Conservation (phyloP, 208 protist species). For the Dictyostelium gargantuum region DNA sequence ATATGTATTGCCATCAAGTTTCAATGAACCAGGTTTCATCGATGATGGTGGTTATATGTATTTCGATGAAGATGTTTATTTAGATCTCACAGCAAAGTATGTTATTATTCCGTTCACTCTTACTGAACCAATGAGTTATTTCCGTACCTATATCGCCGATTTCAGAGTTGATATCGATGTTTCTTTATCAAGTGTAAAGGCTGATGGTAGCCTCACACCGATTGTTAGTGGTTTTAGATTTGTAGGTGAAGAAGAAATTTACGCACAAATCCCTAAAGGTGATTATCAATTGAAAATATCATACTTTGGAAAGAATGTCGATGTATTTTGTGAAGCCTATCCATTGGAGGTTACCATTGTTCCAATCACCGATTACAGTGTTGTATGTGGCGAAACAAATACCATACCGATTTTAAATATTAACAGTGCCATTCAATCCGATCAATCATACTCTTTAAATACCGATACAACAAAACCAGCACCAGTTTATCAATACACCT, state of each 20-base stretch:
- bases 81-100: neutral
- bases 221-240: conserved; percentile 6
- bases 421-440: no score
- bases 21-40: neutral
- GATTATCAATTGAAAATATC: neutral
- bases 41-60: conserved; percentile 52
- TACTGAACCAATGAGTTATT: neutral
- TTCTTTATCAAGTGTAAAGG: neutral
- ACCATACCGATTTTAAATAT: neutral
- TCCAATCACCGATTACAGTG: neutral
- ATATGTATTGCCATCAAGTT: neutral
- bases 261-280: neutral
- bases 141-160: conserved; percentile 18
- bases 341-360: conserved; percentile 8
- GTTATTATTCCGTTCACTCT: neutral
- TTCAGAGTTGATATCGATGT: conserved; percentile 57
- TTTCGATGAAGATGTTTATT: conserved; percentile 30
- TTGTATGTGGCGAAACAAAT: no score
- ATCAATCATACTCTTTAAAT: neutral
- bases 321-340: conserved; percentile 49
- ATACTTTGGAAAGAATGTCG: conserved; percentile 34
- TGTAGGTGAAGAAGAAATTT: conserved; percentile 38
- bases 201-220: neutral
- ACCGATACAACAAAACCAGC: neutral
- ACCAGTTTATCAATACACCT: neutral